These are phyloP conservation scores for Teratosphaeria nubilosa DNA, from an alignment of 2,329 filamentous ascomycete species.

Conservation along the genomic window DNA sequence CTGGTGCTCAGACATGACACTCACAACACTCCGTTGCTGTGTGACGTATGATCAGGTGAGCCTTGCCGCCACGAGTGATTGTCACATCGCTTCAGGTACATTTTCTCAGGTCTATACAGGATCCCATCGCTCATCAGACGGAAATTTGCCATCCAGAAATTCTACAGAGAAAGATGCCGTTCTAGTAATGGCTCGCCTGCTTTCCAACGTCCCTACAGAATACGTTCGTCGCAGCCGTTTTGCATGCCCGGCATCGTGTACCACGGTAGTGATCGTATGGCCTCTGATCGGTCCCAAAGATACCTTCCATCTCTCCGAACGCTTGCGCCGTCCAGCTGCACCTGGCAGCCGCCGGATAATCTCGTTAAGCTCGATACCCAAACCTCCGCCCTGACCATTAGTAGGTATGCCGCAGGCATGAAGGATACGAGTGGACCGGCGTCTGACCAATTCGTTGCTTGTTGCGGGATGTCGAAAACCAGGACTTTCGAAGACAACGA, in stretches of 20 bases:
- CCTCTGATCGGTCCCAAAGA: background rate
- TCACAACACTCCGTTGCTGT: too few species aligned
- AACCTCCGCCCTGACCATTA: background rate
- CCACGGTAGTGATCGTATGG: background rate
- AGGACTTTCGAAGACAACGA: conserved; percentile 9
- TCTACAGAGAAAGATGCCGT: background rate
- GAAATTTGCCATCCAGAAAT: background rate
- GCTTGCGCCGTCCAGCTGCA: background rate
- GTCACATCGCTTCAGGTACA: background rate
- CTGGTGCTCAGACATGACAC: too few species aligned
- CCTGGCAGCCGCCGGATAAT: background rate
- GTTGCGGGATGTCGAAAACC: background rate
- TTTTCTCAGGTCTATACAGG: background rate
- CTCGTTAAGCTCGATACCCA: background rate
- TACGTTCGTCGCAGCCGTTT: background rate
- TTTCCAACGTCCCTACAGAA: background rate
- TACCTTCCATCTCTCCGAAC: background rate
- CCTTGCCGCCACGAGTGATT: too few species aligned
- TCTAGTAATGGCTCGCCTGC: background rate
- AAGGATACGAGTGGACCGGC: background rate
- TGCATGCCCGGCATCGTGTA: background rate
- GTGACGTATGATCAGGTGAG: too few species aligned
- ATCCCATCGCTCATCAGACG: background rate
- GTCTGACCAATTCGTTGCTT: background rate
- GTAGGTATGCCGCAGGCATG: background rate